These are phyloP conservation scores for Monilinia laxa DNA, from an alignment of 2,329 filamentous ascomycete genomes.

Conservation along the genomic window DNA sequence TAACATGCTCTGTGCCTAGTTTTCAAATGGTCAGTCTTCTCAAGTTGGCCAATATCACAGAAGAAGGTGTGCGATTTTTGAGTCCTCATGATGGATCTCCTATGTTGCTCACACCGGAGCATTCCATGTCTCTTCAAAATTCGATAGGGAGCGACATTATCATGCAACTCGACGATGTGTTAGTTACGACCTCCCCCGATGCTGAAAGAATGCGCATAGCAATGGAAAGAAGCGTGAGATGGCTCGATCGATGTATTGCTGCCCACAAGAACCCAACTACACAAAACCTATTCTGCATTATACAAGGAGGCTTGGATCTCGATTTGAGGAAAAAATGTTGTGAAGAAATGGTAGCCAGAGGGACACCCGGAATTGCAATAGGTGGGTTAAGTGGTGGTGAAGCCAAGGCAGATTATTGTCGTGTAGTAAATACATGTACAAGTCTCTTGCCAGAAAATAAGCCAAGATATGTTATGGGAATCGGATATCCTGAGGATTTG, in stretches of 20 bases:
- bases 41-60: slow-evolving; percentile 88
- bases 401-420: slow-evolving; percentile 89
- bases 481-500: slow-evolving; percentile 94
- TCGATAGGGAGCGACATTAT: slow-evolving; percentile 98
- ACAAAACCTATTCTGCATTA: slow-evolving; percentile 98
- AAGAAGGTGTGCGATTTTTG: slow-evolving; percentile 91
- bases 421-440: slow-evolving; percentile 85
- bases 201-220: slow-evolving; percentile 84
- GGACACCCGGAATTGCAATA: slow-evolving; percentile 95
- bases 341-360: slow-evolving; percentile 78
- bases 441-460: slow-evolving; percentile 81
- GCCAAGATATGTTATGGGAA: slow-evolving; percentile 98
- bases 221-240: slow-evolving; percentile 90
- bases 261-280: slow-evolving; percentile 79
- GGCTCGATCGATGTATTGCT: slow-evolving; percentile 92
- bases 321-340: slow-evolving; percentile 84
- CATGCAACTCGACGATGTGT: slow-evolving; percentile 98
- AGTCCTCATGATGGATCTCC: slow-evolving; percentile 92
- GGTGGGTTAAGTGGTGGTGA: slow-evolving; percentile 93
- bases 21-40: slow-evolving; percentile 99
- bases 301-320: slow-evolving; percentile 90
- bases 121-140: slow-evolving; percentile 94
- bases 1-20: slow-evolving; percentile 48
- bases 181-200: slow-evolving; percentile 93
- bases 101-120: slow-evolving; percentile 96